Conservation (phyloP, 352 stramenopile genomes). For the Globisporangium nodosum region DNA sequence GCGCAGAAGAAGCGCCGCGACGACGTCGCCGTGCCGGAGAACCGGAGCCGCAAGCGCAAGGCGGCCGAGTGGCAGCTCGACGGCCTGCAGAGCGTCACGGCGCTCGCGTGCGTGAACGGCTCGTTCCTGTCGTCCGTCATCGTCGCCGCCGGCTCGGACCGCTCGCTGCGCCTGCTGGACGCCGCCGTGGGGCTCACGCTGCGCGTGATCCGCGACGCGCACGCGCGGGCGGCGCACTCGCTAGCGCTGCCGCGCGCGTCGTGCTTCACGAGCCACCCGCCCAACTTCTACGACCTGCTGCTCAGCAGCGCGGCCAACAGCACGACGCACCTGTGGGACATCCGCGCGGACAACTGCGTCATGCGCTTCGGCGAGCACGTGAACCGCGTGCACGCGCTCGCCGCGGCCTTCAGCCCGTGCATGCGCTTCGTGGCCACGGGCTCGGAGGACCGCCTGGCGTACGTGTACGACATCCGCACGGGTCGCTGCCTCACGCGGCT, state of each 20-base stretch:
- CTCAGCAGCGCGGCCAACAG: slow-evolving; percentile 65
- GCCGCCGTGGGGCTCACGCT: slow-evolving; percentile 42
- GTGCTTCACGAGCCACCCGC: slow-evolving; percentile 57
- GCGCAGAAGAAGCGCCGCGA: slow-evolving; percentile 34
- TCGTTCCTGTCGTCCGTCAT: slow-evolving; percentile 77
- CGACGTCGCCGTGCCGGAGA: slow-evolving; percentile 32
- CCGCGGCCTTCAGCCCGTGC: slow-evolving; percentile 80
- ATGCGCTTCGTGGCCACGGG: slow-evolving; percentile 88
- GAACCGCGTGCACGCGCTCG: slow-evolving; percentile 75
- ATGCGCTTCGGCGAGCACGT: slow-evolving; percentile 81
- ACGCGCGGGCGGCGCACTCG: slow-evolving; percentile 57
- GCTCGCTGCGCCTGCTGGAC: slow-evolving; percentile 72
- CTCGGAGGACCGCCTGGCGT: slow-evolving; percentile 76
- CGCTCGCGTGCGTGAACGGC: slow-evolving; percentile 69
- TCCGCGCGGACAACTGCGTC: slow-evolving; percentile 81
- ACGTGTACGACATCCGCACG: slow-evolving; percentile 86
- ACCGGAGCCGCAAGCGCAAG: slow-evolving; percentile 63
- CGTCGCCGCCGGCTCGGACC: slow-evolving; percentile 68
- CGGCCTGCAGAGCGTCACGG: slow-evolving; percentile 66
- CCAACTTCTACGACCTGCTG: slow-evolving; percentile 83
- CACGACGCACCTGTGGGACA: slow-evolving; percentile 80
- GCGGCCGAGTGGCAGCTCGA: slow-evolving; percentile 55
- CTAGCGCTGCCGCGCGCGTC: slow-evolving; percentile 61
- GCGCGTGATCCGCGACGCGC: slow-evolving; percentile 58
- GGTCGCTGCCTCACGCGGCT: slow-evolving; percentile 55